phyloP scores from a whole-genome alignment of 352 stramenopile species.

The Pythium graminicola region DNA sequence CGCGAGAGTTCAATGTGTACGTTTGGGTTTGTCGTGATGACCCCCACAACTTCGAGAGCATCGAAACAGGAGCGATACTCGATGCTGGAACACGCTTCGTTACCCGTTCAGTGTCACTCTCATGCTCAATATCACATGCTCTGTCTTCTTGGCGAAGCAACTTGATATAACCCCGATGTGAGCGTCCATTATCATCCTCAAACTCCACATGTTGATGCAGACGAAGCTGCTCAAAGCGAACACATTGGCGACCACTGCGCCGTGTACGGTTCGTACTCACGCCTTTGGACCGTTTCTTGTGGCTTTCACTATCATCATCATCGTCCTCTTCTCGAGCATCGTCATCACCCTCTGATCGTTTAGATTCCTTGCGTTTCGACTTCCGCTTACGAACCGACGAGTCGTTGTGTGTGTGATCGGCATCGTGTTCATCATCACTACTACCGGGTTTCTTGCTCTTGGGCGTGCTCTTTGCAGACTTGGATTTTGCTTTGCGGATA shows the following conservation, averaged over 20 bases:
- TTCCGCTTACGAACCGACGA: constrained; percentile 25
- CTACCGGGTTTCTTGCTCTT: constrained; percentile 1
- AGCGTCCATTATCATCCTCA: constrained; percentile 34
- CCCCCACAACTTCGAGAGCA: constrained; percentile 30
- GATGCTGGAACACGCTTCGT: constrained; percentile 40
- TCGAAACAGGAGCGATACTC: constrained; percentile 25
- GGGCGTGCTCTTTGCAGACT: constrained; percentile 7
- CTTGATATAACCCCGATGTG: constrained; percentile 44
- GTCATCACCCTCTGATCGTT: constrained; percentile 9
- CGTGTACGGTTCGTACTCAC: constrained; percentile 12
- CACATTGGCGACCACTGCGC: not conserved
- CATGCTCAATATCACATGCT: constrained; percentile 55
- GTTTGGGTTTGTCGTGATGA: constrained; percentile 5
- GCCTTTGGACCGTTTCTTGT: constrained; percentile 14
- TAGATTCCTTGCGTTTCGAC: constrained; percentile 11
- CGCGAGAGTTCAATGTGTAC: constrained; percentile 44
- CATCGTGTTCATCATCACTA: constrained; percentile 19
- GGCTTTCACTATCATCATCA: constrained; percentile 1
- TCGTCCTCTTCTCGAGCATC: constrained; percentile 8
- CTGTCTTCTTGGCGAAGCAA: constrained; percentile 35
- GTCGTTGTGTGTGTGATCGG: constrained; percentile 5
- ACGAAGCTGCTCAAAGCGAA: constrained; percentile 26
- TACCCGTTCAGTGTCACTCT: constrained; percentile 40
- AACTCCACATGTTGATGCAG: constrained; percentile 55
- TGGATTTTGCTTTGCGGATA: constrained; percentile 18